Percentiles rank a stretch among this genome's conserved stretches.
phyloP scores from a whole-genome alignment of 2,329 filamentous ascomycete species.

The Phialocephala subalpina region DNA sequence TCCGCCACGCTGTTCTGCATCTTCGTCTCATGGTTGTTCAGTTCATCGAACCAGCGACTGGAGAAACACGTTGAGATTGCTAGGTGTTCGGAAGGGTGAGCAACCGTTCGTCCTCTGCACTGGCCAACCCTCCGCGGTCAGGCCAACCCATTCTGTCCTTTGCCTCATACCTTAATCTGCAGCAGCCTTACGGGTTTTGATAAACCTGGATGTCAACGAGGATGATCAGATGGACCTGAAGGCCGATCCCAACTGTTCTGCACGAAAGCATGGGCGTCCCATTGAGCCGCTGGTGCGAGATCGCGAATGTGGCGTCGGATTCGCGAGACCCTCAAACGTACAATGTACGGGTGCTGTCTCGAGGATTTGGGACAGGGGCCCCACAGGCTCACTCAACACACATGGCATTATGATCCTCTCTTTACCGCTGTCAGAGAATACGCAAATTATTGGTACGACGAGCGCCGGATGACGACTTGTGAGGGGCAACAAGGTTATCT shows the following conservation, averaged over 20 bases:
- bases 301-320: constrained; percentile 5
- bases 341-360: constrained; percentile 8
- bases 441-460: constrained; percentile 19
- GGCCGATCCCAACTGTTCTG: constrained; percentile 14
- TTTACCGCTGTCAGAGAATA: constrained; percentile 33
- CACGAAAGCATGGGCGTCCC: constrained; percentile 16
- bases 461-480: constrained; percentile 29
- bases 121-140: not conserved
- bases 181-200: constrained; percentile 16
- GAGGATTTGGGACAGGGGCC: constrained; percentile 11
- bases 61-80: constrained; percentile 33
- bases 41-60: constrained; percentile 21
- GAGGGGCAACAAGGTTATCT: constrained; percentile 21
- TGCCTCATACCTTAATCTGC: constrained; percentile 14
- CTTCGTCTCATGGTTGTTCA: constrained; percentile 26
- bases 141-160: constrained; percentile 8
- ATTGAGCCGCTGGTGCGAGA: constrained; percentile 22
- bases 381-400: constrained; percentile 13
- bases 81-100: constrained; percentile 33
- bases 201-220: not conserved
- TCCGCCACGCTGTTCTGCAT: constrained; percentile 14
- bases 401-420: constrained; percentile 29
- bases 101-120: constrained; percentile 24
- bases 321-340: constrained; percentile 9
- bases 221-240: constrained; percentile 16